Evolutionary conservation across 352 stramenopile genomes (phyloP), one percentile per base, ranked within the genome.

Genomic region (Phytophthora colocasiae): DNA sequence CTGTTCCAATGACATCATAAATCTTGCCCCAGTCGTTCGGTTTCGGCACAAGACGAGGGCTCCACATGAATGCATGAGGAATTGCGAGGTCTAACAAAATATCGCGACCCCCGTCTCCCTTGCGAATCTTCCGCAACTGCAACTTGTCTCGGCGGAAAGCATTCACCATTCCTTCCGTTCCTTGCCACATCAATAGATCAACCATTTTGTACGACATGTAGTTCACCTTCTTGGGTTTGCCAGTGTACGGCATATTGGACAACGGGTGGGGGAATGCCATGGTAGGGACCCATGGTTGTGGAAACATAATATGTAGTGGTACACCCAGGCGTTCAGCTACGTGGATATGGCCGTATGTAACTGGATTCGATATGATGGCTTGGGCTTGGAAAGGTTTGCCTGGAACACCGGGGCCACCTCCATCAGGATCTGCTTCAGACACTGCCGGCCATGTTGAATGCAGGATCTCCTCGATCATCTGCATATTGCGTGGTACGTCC

Each of bases 301-400:
- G 89, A 58, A 97, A 98, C 90, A 98, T 97, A 45, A 98, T 97
- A 73, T 98, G 96, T 32, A 98, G 71, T 17, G 94, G 93, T 11
- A 98, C 90, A 3, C 86, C 91, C 2, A 98, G 82, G 5, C 87
- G 81, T 67, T 98, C 95, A 0, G 92, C 94, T 5, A 98, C 93
- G 71, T 98, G 93, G 41, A 97, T 90, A 68, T 98, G 93, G 8
- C 91, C 93, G 45, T 97, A 97, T 22, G 83, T 91, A 2, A 97
- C 91, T 2, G 95, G 94, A 52, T 98, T 98, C n/a, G 91, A 91
- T 69, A 98, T 98, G 31, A 98, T 97, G 3, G 91, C 92, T 51
- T 98, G 78, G 1, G 93, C 92, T 45, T 75, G 83, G 62, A 98
- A 98, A 0, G 87, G 75, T 39, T 73, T 64, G 12, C 75, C 77